Base-by-base conservation (phyloP, 441 rosid genomes). In the Syzygium syzygioides region DNA sequence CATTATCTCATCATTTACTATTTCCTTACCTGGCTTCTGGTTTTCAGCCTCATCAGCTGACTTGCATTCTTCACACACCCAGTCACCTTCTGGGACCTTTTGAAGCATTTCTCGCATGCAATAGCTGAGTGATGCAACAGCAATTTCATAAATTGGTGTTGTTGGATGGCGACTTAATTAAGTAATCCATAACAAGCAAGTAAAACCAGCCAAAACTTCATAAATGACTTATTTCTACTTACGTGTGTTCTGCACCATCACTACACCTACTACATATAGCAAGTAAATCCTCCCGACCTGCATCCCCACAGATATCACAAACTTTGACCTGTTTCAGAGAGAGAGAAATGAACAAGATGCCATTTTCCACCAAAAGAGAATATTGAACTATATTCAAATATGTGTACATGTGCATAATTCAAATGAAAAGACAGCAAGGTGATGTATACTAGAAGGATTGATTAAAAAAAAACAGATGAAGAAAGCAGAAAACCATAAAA, bases 231-330 rank as follows among this genome's bases (percentile, higher is more conserved):
- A 57, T 89, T 85, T 85, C 90, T 56, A 60, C 97, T 96, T 95
- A 98, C 99, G 95, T 98, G 95, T 98, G 99, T 93, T 98, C 99
- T 89, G 99, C 99, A 87, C 99, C 99, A 94, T 98, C 99, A 91
- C 93, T 91, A 93, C 99, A 98, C 93, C 94, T 92, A 87, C 97
- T 94, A 91, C 99, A 98, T 88, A 96, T 94, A 88, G 99, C 99
- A 45, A 98, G 99, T 91, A 95, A 91, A 93, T 97, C 98, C 93
- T 98, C 99, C 86, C 98, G 95, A 79, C 99, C 99, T 59, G 99
- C 97, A 94, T 98, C 99, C 89, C 99, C 99, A 89, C 99, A 98
- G 86, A 96, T 97, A 92, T 98, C 99, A 90, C 99, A 98, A 66
- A 98, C 99, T 93, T 98, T 98, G 87, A 98, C 99, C 99, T 98